These are phyloP conservation scores for Lotus japonicus DNA, from an alignment of 306 rosid species.

Conservation along the genomic window DNA sequence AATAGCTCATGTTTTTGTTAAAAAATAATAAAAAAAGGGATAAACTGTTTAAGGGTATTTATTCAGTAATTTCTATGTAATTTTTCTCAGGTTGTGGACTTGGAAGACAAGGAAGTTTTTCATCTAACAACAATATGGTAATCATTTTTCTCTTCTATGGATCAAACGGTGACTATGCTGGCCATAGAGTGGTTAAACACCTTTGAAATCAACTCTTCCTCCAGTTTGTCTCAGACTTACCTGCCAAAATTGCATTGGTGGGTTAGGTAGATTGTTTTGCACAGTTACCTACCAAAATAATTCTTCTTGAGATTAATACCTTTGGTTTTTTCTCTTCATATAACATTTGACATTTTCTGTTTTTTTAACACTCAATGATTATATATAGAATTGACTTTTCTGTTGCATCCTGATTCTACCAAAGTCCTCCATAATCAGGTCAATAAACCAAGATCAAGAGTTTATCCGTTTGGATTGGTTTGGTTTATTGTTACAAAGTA, in stretches of 20 bases:
- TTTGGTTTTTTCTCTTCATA: neutral
- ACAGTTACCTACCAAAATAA: neutral
- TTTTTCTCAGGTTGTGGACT: constrained; percentile 23
- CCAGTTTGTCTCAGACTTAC: neutral
- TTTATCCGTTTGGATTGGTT: too few relatives aligned
- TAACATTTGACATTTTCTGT: neutral
- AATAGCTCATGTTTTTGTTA: neutral
- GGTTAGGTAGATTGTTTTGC: constrained; percentile 4
- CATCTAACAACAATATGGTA: neutral
- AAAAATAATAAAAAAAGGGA: neutral
- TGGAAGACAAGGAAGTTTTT: constrained; percentile 5
- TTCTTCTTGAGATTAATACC: neutral
- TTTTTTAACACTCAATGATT: neutral
- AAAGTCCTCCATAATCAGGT: too few relatives aligned
- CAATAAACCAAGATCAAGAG: too few relatives aligned
- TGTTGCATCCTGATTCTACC: too few relatives aligned
- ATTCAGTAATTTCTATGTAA: neutral
- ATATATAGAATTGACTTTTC: too few relatives aligned
- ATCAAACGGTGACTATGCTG: neutral
- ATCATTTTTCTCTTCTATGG: neutral
- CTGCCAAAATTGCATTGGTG: constrained; percentile 6
- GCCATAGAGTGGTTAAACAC: neutral
- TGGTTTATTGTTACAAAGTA: too few relatives aligned
- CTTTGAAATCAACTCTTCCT: neutral
- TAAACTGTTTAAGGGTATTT: neutral